Base-by-base conservation (phyloP, 1,284 basidiomycete species). In the Pseudozyma tsukubaensis region DNA sequence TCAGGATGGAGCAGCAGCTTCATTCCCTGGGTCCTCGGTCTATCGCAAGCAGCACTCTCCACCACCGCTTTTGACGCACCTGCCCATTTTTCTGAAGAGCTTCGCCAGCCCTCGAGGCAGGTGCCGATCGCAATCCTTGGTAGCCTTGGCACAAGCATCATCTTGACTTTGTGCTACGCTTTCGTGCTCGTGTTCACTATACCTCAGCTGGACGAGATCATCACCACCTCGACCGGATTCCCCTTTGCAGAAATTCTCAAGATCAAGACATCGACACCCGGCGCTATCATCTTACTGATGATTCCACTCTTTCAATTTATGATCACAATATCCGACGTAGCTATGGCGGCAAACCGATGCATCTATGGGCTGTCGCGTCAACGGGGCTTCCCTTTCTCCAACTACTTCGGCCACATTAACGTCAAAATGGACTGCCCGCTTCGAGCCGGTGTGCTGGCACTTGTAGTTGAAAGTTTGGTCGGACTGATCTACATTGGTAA, bases 21-120 rank as follows among this genome's bases (percentile, higher is more conserved):
- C 55, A 19, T 63, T 7, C 64, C 64, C 5, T 72, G 70, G 70
- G 59, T 72, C 8, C 19, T 59, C 8, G 65, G 55, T 1, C 42
- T 72, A 10, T 50, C 58, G 18, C 65, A 68, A 50, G 52, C 70
- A 16, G 64, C 64, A 1, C 47, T 72, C 10, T 62, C 70, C 18
- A 72, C 69, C 13, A 72, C 69, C 8, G 70, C 63, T 7, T 39
- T 62, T 32, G 65, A 72, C 19, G 45, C 44, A 5, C 61, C 63
- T 4, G 39, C 67, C 4, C 71, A 73, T 55, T 70, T 73, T 51
- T 54, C 71, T 10, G 58, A 59, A 34, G 71, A 73, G 50, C 59
- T 73, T 55, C 35, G 35, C 35, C 40, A 54, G 7, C 67, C 71
- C 4, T 39, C 59, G 1, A 59, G 42, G 9, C 48, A 64, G 19